Evolutionary conservation across 768 basidiomycete genomes (phyloP).

Genomic region (Leucogyrophana mollusca): DNA sequence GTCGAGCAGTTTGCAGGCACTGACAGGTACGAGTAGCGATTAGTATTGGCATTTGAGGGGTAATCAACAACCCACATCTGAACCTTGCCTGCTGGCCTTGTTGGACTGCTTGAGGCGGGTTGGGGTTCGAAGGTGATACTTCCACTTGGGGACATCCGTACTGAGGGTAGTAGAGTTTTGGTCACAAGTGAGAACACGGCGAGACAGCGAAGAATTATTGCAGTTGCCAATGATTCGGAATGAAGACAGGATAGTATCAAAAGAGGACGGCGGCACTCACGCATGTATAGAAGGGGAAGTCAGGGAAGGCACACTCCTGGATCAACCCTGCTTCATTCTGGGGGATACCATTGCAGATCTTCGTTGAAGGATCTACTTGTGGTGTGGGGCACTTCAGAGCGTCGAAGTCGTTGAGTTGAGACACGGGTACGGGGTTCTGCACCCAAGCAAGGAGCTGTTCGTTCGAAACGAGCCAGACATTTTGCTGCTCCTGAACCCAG

Average conservation of each 20-base stretch:
- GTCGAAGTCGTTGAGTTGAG: slow-evolving; percentile 50
- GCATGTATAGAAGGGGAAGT: slow-evolving; percentile 81
- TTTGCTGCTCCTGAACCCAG: slow-evolving; percentile 70
- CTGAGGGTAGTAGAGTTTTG: slow-evolving; percentile 34
- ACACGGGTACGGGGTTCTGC: slow-evolving; percentile 60
- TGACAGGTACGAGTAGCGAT: slow-evolving; percentile 21
- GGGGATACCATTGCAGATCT: slow-evolving; percentile 80
- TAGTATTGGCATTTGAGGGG: neutral
- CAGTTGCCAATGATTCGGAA: neutral
- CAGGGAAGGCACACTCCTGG: slow-evolving; percentile 60
- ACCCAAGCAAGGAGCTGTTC: slow-evolving; percentile 77
- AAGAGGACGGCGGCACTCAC: slow-evolving; percentile 37
- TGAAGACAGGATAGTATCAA: too few relatives aligned
- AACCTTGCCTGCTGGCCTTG: slow-evolving; percentile 46
- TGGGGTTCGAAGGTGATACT: slow-evolving; percentile 60
- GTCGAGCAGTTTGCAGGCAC: slow-evolving; percentile 74
- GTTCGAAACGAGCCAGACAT: slow-evolving; percentile 76
- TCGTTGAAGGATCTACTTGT: slow-evolving; percentile 45
- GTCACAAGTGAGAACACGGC: neutral
- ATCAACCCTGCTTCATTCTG: slow-evolving; percentile 63
- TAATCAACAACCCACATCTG: slow-evolving; percentile 52
- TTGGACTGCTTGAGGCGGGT: slow-evolving; percentile 57
- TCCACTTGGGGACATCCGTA: slow-evolving; percentile 67
- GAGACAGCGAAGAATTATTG: neutral
- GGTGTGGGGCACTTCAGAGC: slow-evolving; percentile 68